Percentiles rank a stretch among this genome's conserved stretches.
phyloP scores from a whole-genome alignment of 345 rosid genomes.

The Corchorus capsularis region DNA sequence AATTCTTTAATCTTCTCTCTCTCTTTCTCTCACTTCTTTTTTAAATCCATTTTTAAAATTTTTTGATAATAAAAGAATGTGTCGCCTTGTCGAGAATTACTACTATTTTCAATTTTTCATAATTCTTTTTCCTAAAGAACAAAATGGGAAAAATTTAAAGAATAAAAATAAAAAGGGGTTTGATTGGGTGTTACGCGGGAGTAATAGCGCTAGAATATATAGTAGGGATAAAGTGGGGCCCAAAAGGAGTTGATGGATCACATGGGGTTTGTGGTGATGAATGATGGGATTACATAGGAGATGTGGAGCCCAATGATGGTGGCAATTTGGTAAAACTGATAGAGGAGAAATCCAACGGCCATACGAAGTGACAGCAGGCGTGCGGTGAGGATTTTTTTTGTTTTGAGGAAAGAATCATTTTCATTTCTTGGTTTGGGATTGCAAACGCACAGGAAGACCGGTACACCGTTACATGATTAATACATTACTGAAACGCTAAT shows the following conservation, averaged over 20 bases:
- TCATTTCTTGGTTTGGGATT: too few species aligned
- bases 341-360: conserved; percentile 22
- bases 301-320: neutral
- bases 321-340: neutral
- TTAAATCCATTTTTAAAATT: neutral
- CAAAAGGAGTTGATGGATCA: conserved; percentile 5
- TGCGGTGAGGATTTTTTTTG: conserved; percentile 21
- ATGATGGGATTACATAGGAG: neutral
- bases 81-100: conserved; percentile 14
- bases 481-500: too few species aligned
- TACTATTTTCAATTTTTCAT: neutral
- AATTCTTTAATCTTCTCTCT: neutral
- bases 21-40: neutral
- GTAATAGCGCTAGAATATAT: neutral
- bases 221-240: neutral
- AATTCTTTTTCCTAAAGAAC: neutral
- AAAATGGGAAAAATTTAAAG: neutral
- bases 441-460: too few species aligned
- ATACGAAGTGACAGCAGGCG: neutral
- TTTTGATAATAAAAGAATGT: conserved; percentile 9
- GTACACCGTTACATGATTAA: too few species aligned
- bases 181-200: neutral
- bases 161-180: neutral
- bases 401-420: too few species aligned
- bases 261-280: conserved; percentile 7